Percentiles rank a stretch among this genome's conserved stretches.
These are phyloP conservation scores for Clitopilus passeckerianus DNA, from an alignment of 768 basidiomycete genomes.

Conservation along the genomic window DNA sequence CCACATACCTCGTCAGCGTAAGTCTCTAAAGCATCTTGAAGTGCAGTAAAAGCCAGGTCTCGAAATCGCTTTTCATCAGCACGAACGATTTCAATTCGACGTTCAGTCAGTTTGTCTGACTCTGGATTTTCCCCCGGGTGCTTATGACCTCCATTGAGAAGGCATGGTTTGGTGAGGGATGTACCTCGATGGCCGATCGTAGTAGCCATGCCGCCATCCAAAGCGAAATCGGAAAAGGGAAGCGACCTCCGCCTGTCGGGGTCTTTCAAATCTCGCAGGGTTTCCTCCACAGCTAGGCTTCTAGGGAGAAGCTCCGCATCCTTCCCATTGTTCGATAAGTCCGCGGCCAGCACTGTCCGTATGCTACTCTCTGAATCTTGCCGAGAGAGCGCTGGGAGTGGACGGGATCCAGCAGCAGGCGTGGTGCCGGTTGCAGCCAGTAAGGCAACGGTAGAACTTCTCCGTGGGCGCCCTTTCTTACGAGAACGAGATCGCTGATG, in stretches of 20 bases:
- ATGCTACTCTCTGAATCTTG: slow-evolving; percentile 64
- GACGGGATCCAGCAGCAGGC: slow-evolving; percentile 15
- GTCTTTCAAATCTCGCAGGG: slow-evolving; percentile 18
- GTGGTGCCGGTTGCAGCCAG: slow-evolving; percentile 32
- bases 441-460: slow-evolving; percentile 66
- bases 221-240: slow-evolving; percentile 21
- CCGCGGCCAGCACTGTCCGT: slow-evolving; percentile 62
- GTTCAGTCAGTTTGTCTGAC: slow-evolving; percentile 24
- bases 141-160: neutral
- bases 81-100: slow-evolving; percentile 35
- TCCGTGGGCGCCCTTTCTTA: slow-evolving; percentile 40
- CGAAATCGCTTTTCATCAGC: slow-evolving; percentile 47
- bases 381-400: slow-evolving; percentile 26
- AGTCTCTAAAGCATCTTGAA: slow-evolving; percentile 53
- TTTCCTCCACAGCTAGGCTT: slow-evolving; percentile 19
- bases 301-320: slow-evolving; percentile 2
- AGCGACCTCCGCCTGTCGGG: slow-evolving; percentile 18
- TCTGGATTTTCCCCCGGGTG: slow-evolving; percentile 7
- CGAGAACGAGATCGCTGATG: slow-evolving; percentile 23
- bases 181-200: neutral
- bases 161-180: neutral
- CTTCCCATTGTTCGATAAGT: slow-evolving; percentile 24
- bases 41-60: slow-evolving; percentile 51
- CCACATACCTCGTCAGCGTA: slow-evolving; percentile 54
- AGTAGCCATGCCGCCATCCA: slow-evolving; percentile 9